Percentiles rank a stretch among this genome's conserved stretches.
Evolutionary conservation across 2,329 filamentous ascomycete genomes (phyloP).

Genomic region (Trichoderma koningii): DNA sequence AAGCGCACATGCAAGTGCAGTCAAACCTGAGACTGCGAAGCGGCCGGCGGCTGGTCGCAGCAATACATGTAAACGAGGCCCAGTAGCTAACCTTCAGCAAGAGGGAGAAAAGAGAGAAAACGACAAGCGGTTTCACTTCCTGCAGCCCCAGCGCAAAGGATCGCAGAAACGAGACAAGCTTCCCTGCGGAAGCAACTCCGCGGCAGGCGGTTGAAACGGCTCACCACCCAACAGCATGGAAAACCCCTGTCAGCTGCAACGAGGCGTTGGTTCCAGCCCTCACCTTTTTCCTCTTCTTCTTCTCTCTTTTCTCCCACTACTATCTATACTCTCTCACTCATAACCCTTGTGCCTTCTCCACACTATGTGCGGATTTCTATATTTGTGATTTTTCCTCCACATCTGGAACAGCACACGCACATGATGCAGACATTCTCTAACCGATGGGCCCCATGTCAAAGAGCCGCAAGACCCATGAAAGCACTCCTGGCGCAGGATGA

Average conservation of each 20-base stretch:
- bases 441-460: neutral
- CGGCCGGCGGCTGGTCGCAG: slow-evolving; percentile 11
- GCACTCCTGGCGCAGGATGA: neutral
- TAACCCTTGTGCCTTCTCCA: too few relatives aligned
- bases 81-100: neutral
- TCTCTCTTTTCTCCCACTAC: neutral
- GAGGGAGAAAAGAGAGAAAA: neutral
- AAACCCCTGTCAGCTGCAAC: slow-evolving; percentile 1
- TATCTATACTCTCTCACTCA: neutral
- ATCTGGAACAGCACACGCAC: neutral
- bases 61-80: neutral
- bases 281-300: too few relatives aligned
- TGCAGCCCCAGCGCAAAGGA: slow-evolving; percentile 8
- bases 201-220: neutral
- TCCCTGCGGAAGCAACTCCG: neutral
- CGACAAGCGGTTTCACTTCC: neutral
- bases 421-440: neutral
- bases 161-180: neutral
- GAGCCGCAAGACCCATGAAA: slow-evolving; percentile 17
- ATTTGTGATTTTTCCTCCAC: neutral
- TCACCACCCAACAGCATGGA: neutral
- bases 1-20: neutral
- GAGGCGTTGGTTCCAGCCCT: slow-evolving; percentile 1
- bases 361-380: neutral
- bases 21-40: neutral